A percentile compares a stretch with the other conserved stretches of the same genome.
Evolutionary conservation across 805 yeast species (phyloP).

Genomic region (Millerago galiae): DNA sequence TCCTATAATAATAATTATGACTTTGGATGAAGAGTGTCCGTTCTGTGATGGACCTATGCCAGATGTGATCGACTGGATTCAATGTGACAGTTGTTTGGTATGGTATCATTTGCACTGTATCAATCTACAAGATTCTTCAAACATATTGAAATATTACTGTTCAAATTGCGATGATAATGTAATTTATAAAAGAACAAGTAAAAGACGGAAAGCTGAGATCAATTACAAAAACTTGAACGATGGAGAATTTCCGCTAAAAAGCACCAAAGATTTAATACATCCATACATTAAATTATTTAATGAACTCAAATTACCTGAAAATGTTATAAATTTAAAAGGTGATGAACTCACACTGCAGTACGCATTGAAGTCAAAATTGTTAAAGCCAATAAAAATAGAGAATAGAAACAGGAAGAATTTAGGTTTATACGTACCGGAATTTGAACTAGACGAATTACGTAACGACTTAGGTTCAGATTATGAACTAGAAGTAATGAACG

Average conservation of each 20-base stretch:
- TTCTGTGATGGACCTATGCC: slow-evolving; percentile 10
- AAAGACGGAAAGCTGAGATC: slow-evolving; percentile 47
- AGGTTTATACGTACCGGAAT: slow-evolving; percentile 52
- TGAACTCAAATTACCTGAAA: slow-evolving; percentile 13
- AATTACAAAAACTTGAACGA: slow-evolving; percentile 78
- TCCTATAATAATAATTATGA: too few relatives aligned
- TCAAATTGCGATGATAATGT: slow-evolving; percentile 34
- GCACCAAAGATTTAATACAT: slow-evolving; percentile 33
- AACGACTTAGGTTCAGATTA: slow-evolving; percentile 55
- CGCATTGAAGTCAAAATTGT: slow-evolving; percentile 28
- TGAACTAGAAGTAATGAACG: slow-evolving; percentile 83
- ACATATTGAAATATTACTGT: slow-evolving; percentile 51
- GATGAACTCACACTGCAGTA: slow-evolving; percentile 28
- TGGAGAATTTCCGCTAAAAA: slow-evolving; percentile 41
- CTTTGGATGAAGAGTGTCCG: slow-evolving; percentile 9
- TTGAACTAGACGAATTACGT: slow-evolving; percentile 52
- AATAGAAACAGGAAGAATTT: slow-evolving; percentile 23
- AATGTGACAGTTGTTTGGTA: slow-evolving; percentile 50
- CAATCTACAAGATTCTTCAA: slow-evolving; percentile 30
- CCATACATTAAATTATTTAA: slow-evolving; percentile 38
- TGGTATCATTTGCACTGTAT: slow-evolving; percentile 44
- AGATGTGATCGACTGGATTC: slow-evolving; percentile 38
- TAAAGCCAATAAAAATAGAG: slow-evolving; percentile 42
- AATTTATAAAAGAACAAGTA: slow-evolving; percentile 43
- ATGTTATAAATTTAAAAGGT: slow-evolving; percentile 25